Base-by-base conservation (phyloP, 805 yeast species). In the Suhomyces sp. region DNA sequence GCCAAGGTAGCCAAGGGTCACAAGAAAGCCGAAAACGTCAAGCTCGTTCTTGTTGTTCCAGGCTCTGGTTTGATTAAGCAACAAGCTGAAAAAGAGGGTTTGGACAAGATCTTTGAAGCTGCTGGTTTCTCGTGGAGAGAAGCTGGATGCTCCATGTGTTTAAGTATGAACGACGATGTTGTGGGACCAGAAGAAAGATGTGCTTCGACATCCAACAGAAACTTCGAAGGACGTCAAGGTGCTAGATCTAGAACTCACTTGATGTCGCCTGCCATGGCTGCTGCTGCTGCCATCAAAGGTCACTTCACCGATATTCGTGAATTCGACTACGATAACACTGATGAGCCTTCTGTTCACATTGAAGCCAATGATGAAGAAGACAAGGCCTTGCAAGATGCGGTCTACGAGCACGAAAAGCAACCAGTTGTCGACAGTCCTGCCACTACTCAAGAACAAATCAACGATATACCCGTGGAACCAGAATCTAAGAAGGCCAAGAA, bases 211-310 rank as follows among this genome's bases (percentile, higher is more conserved):
- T 93, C 98, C 20, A 94, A 94, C 81, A 87, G 99, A 81, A 94
- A 94, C 77, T 94, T 94, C 67, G 97, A 93, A 73, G 99, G 99
- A 63, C 92, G 99, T 75, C 99, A 94, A 79, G 99, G 99, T 76
- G 96, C 97, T 48, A 76, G 75, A 54, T 90, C 97, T 15, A 84
- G 99, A 77, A 94, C 99, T 17, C 99, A 94, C 69, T 81, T 94
- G 67, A 90, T 93, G 96, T 89, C 97, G 12, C 99, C 99, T 39
- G 97, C 97, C 20, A 94, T 94, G 99, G 99, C 99, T 46, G 99
- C 99, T 29, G 97, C 98, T 19, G 98, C 99, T 17, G 97, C 92
- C 63, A 85, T 94, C 60, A 81, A 80, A 51, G 99, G 99, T 60
- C 90, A 86, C 65, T 85, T 94, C 63, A 81, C 88, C 44, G 99